phyloP scores from a whole-genome alignment of 1,284 basidiomycete genomes.

The Boletus mariae region DNA sequence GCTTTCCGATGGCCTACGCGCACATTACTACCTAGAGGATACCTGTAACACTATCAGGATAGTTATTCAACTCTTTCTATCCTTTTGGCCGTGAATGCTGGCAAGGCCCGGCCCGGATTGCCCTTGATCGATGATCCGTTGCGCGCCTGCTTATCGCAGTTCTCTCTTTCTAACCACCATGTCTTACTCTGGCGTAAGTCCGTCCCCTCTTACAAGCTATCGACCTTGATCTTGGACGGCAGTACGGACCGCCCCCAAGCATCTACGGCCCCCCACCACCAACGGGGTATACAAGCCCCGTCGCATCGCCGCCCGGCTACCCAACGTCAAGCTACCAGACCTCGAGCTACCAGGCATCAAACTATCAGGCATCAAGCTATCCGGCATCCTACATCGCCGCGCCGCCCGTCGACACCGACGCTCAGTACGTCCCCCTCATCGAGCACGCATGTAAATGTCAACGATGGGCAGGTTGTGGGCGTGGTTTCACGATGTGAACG shows the following conservation, averaged over 20 bases:
- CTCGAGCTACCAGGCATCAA: not conserved
- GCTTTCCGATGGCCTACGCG: not conserved
- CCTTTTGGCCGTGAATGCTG: not conserved
- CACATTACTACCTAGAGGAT: conserved; percentile 25
- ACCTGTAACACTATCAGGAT: conserved; percentile 36
- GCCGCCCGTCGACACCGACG: conserved; percentile 61
- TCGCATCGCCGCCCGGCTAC: conserved; percentile 35
- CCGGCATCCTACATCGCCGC: conserved; percentile 33
- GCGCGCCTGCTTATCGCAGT: conserved; percentile 10
- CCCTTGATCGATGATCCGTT: not conserved
- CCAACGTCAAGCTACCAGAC: conserved; percentile 22
- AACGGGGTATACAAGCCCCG: conserved; percentile 1
- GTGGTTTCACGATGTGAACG: conserved; percentile 72
- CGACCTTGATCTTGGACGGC: not conserved
- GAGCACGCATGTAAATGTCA: not conserved
- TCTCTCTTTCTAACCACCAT: not conserved
- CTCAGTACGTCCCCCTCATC: conserved; percentile 48
- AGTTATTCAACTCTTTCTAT: conserved; percentile 15
- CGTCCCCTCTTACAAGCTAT: not conserved
- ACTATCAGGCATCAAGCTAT: not conserved
- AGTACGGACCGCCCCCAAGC: conserved; percentile 27
- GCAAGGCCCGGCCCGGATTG: not conserved
- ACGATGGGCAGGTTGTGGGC: conserved; percentile 55
- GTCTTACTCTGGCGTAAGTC: conserved; percentile 24
- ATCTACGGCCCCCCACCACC: conserved; percentile 9